Conservation (phyloP, 106 monocot genomes). For the Hemerocallis citrina region DNA sequence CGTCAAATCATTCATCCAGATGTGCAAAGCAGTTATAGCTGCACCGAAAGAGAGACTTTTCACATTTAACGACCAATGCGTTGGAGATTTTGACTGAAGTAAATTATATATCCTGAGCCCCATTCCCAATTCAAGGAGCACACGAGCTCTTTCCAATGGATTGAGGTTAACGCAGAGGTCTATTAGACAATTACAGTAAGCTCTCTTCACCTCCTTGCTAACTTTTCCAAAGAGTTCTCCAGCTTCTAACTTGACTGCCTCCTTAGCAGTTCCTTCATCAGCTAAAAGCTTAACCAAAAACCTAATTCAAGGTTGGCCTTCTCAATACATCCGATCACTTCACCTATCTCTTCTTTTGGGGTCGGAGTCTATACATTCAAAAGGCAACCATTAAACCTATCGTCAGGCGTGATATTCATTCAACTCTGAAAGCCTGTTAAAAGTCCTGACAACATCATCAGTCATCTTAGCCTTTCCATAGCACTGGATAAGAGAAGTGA, state of each 20-base stretch:
- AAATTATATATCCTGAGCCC: conserved; percentile 39
- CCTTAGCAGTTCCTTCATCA: conserved; percentile 18
- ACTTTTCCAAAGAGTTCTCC: conserved; percentile 33
- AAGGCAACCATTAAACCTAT: conserved; percentile 78
- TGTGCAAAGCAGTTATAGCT: conserved; percentile 60
- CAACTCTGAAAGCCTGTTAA: conserved; percentile 42
- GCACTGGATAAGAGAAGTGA: conserved; percentile 85
- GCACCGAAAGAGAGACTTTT: conserved; percentile 72
- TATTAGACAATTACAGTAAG: conserved; percentile 76
- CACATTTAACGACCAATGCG: conserved; percentile 76
- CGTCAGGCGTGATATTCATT: conserved; percentile 62
- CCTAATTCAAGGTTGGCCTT: conserved; percentile 44
- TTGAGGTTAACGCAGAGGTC: conserved; percentile 69
- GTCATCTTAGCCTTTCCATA: conserved; percentile 61
- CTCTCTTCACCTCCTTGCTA: conserved; percentile 55
- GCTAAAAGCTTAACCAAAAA: conserved; percentile 45
- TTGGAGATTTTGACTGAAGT: conserved; percentile 53
- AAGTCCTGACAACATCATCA: conserved; percentile 44
- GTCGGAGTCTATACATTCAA: conserved; percentile 63
- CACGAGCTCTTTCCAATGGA: conserved; percentile 43
- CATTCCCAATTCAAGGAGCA: conserved; percentile 52
- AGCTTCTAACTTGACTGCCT: conserved; percentile 30
- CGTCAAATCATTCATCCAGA: conserved; percentile 72
- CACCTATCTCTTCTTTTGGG: conserved; percentile 42
- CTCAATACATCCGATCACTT: conserved; percentile 53